Conservation (phyloP, 345 rosid genomes). For the Diplotaxis tenuifolia region DNA sequence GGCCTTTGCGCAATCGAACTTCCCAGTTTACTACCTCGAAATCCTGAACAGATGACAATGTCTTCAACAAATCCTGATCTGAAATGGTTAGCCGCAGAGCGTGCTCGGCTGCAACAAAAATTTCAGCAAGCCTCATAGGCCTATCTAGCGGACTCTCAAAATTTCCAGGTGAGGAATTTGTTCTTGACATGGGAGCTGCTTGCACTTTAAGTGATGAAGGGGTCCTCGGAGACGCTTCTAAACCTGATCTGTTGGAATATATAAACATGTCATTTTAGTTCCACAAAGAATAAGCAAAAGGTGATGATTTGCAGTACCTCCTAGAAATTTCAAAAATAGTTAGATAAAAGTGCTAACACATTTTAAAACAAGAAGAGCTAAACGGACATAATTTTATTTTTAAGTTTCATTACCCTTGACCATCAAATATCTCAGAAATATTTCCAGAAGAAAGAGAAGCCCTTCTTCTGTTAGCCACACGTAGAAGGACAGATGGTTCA, state of each 20-base stretch:
- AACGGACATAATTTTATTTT: slow-evolving; percentile 1
- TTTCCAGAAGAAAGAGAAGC: slow-evolving; percentile 99
- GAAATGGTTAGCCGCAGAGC: slow-evolving; percentile 75
- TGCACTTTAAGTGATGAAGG: slow-evolving; percentile 48
- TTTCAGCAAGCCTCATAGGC: slow-evolving; percentile 97
- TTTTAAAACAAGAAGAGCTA: slow-evolving; percentile 8
- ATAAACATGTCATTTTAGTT: slow-evolving; percentile 37
- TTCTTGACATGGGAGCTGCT: slow-evolving; percentile 55
- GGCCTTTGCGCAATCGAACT: slow-evolving; percentile 7
- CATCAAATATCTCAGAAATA: slow-evolving; percentile 62
- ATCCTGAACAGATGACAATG: slow-evolving; percentile 73
- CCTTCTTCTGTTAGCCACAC: slow-evolving; percentile 93
- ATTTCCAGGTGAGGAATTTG: slow-evolving; percentile 80
- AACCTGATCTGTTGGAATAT: slow-evolving; percentile 64
- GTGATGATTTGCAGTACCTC: slow-evolving; percentile 15
- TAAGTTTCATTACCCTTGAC: slow-evolving; percentile 63
- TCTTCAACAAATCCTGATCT: slow-evolving; percentile 60
- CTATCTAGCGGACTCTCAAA: slow-evolving; percentile 79
- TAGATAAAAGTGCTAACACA: slow-evolving; percentile 5
- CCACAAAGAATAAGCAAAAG: slow-evolving; percentile 13
- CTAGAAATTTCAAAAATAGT: neutral
- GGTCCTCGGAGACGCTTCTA: slow-evolving; percentile 50
- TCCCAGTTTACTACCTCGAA: slow-evolving; percentile 65
- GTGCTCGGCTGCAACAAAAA: slow-evolving; percentile 91
- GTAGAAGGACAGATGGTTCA: slow-evolving; percentile 90